These are phyloP conservation scores for Diplocarpon mali DNA, from an alignment of 2,329 filamentous ascomycete genomes.

Conservation along the genomic window DNA sequence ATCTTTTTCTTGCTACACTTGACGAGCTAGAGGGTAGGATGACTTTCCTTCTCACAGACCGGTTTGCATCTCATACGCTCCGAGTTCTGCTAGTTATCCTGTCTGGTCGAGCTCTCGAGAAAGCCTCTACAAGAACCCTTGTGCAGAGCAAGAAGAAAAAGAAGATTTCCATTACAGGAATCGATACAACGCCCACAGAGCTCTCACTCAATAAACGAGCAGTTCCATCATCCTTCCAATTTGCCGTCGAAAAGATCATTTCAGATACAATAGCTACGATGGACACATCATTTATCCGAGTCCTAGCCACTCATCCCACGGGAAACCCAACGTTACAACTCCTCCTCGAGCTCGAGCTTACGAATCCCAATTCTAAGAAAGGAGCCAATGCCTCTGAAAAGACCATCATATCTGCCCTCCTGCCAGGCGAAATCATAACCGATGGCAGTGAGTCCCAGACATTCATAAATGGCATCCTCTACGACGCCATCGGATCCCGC, in stretches of 20 bases:
- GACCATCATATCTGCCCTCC: slow-evolving; percentile 61
- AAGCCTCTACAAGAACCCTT: slow-evolving; percentile 57
- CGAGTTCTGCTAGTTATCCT: slow-evolving; percentile 78
- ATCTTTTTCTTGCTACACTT: slow-evolving; percentile 70
- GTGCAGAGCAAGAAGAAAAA: slow-evolving; percentile 91
- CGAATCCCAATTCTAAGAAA: slow-evolving; percentile 56
- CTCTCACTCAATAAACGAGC: slow-evolving; percentile 35
- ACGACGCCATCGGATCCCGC: slow-evolving; percentile 82
- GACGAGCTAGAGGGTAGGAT: slow-evolving; percentile 83
- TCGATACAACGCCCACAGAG: slow-evolving; percentile 39
- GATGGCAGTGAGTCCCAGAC: slow-evolving; percentile 63
- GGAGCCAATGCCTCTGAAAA: slow-evolving; percentile 39
- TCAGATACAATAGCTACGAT: slow-evolving; percentile 62
- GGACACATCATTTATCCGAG: slow-evolving; percentile 68
- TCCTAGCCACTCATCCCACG: slow-evolving; percentile 78
- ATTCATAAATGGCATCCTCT: slow-evolving; percentile 79
- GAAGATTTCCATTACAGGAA: slow-evolving; percentile 53
- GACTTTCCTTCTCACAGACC: slow-evolving; percentile 73
- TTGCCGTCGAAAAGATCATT: slow-evolving; percentile 73
- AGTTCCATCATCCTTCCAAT: slow-evolving; percentile 69
- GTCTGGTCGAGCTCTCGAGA: slow-evolving; percentile 69
- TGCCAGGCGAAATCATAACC: slow-evolving; percentile 68
- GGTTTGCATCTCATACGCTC: slow-evolving; percentile 83
- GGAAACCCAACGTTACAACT: slow-evolving; percentile 92
- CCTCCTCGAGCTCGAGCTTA: slow-evolving; percentile 75